Evolutionary conservation across 805 yeast species (phyloP), one percentile per base, ranked within the genome.

Genomic region (Candida boleticola): DNA sequence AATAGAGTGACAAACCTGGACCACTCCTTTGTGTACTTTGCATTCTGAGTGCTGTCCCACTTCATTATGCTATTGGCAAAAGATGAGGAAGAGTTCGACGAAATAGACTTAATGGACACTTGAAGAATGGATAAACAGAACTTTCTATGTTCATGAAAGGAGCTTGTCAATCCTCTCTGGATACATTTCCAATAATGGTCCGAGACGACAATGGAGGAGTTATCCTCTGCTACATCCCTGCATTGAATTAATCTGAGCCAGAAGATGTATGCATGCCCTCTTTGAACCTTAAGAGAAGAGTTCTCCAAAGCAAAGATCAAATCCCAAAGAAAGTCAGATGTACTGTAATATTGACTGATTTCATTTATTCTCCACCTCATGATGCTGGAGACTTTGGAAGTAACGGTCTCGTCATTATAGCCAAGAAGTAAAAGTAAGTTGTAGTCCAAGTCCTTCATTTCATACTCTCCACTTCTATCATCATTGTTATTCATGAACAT

Each of bases 131-230:
- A 80, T 21, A 88, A 61, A 10, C 83, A 71, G 53, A 79, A 79
- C 56, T 88, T 89, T 39, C 86, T 74, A 42, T 74, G 79, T 44
- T 87, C 95, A 53, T 85, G 89, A 1, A 74, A 63, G 2, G 59
- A 52, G 41, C 80, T 72, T 13, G 73, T 69, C 30, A 87, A 60
- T 2, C 87, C 84, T 20, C 50, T 48, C 52, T 84, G 87, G 17
- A 87, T 55, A 11, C 55, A 52, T 3, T 45, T 37, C 93, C 95
- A 87, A 43, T 60, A 61, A 1, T 51, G 47, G 2, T 62, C 61
- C 5, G 44, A 27, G 19, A 50, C 46, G 1, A 73, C 29, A 2
- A 63, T 37, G 13, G 20, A 9, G 11, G 32, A 16, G 0, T 37
- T 23, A 40, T 72, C 75, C 36, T 61, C 68, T 5, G 47, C 44